Percentiles rank a stretch among this genome's conserved stretches.
These are phyloP conservation scores for Dictyostelium gargantuum DNA, from an alignment of 208 protist genomes.

Conservation along the genomic window DNA sequence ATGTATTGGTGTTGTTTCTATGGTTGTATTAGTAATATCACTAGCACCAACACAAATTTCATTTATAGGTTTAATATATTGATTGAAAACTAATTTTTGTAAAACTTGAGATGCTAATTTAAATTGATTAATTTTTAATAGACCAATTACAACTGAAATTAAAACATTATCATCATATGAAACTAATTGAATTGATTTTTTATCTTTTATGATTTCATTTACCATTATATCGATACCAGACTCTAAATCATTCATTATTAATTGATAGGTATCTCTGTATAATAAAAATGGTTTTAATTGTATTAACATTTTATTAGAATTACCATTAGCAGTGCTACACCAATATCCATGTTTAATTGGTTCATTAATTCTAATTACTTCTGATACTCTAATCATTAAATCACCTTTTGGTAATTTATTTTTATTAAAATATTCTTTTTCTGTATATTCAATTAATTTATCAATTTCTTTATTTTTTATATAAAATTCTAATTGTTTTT, in stretches of 20 bases:
- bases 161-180: background rate
- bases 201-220: too few relatives aligned
- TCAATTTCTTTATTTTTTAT: background rate
- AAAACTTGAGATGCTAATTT: background rate
- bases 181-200: too few relatives aligned
- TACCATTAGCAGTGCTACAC: background rate
- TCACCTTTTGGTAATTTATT: background rate
- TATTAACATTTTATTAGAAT: background rate
- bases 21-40: too few relatives aligned
- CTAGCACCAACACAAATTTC: too few relatives aligned
- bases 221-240: background rate
- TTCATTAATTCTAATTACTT: background rate
- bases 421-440: background rate
- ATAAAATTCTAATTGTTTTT: background rate
- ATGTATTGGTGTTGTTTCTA: too few relatives aligned
- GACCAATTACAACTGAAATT: background rate
- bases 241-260: background rate
- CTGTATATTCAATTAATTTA: background rate
- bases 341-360: background rate
- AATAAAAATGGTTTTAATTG: background rate
- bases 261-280: background rate
- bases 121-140: background rate
- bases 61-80: background rate
- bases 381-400: background rate
- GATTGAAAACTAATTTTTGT: background rate